These are phyloP conservation scores for Moesziomyces sp. DNA, from an alignment of 1,284 basidiomycete species.

Conservation along the genomic window DNA sequence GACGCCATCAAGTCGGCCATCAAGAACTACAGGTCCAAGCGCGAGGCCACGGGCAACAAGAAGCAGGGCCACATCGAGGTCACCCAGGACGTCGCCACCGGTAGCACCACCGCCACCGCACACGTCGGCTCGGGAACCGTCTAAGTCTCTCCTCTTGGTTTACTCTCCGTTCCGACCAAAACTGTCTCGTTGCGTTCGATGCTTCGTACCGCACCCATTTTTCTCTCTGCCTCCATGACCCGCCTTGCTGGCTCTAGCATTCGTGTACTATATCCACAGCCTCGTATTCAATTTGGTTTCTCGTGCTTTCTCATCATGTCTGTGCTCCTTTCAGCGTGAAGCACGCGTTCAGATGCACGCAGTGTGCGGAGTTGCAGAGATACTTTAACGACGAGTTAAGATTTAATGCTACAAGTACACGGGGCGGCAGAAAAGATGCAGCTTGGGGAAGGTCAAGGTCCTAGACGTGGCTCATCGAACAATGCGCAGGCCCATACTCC, in stretches of 20 bases:
- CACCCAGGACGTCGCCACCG: slow-evolving; percentile 76
- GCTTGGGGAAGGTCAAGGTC: not conserved
- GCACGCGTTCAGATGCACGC: not conserved
- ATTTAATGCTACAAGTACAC: slow-evolving; percentile 30
- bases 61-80: slow-evolving; percentile 79
- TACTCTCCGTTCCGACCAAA: not conserved
- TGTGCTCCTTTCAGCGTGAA: not conserved
- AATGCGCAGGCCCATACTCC: slow-evolving; percentile 57
- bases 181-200: not conserved
- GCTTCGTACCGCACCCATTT: not conserved
- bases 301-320: not conserved
- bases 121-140: slow-evolving; percentile 71
- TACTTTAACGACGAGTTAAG: not conserved
- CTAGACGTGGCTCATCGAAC: slow-evolving; percentile 20
- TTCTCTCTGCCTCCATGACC: not conserved
- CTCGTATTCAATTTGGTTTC: slow-evolving; percentile 3
- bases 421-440: not conserved
- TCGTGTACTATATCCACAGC: slow-evolving; percentile 35
- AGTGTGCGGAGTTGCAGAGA: not conserved
- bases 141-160: slow-evolving; percentile 11
- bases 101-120: slow-evolving; percentile 76
- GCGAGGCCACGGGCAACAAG: slow-evolving; percentile 58
- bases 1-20: slow-evolving; percentile 82
- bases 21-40: slow-evolving; percentile 62
- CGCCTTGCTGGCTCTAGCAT: slow-evolving; percentile 8